These are phyloP conservation scores for Triticum turgidum DNA, from an alignment of 176 grass and related monocot species.

Conservation along the genomic window DNA sequence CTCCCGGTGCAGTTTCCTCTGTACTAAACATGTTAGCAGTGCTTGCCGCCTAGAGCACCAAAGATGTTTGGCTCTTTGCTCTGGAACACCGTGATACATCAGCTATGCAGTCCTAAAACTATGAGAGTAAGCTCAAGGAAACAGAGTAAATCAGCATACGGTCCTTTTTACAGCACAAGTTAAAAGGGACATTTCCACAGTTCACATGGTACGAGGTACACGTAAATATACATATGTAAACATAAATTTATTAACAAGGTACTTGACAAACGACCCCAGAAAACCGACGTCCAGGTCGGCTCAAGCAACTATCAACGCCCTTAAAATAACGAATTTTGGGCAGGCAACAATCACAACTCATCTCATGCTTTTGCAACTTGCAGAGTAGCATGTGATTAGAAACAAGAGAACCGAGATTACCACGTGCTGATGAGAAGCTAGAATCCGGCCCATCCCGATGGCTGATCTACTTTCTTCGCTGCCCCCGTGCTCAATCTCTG, in stretches of 20 bases:
- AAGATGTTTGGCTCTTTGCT: too few species aligned
- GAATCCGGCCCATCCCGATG: constrained; percentile 84
- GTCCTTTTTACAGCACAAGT: background rate
- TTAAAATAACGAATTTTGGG: constrained; percentile 16
- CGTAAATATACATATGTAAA: constrained; percentile 18
- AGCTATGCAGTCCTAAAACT: too few species aligned
- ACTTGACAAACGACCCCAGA: background rate
- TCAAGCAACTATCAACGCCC: constrained; percentile 30
- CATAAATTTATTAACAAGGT: constrained; percentile 40
- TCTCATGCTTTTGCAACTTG: background rate
- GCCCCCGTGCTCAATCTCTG: constrained; percentile 44
- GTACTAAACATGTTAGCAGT: too few species aligned
- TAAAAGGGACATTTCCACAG: background rate
- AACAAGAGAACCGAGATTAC: constrained; percentile 9
- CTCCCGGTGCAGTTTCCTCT: too few species aligned
- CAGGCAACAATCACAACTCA: background rate
- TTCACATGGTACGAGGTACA: background rate
- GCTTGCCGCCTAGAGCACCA: too few species aligned
- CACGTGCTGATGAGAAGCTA: constrained; percentile 18
- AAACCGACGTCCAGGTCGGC: background rate
- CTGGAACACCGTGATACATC: too few species aligned
- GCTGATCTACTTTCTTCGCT: constrained; percentile 45
- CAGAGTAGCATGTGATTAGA: background rate
- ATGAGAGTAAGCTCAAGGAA: background rate
- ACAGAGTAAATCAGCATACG: background rate